Conservation (phyloP, 768 basidiomycete genomes). For the Hygrocybe punicea region DNA sequence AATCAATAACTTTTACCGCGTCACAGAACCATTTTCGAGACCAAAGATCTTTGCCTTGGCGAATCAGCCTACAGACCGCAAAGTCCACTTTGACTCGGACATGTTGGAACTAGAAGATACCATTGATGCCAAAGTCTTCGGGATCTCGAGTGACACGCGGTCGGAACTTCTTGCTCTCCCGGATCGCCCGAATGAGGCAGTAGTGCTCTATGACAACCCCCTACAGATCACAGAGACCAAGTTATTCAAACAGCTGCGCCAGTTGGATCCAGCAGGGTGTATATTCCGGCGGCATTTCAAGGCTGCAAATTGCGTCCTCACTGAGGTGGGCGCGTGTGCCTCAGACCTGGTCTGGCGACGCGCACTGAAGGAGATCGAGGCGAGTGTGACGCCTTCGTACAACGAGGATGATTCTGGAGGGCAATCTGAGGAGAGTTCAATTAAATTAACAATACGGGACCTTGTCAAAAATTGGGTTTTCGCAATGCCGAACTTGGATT, state of each 20-base stretch:
- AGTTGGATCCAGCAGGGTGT: slow-evolving; percentile 40
- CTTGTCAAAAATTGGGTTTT: slow-evolving; percentile 61
- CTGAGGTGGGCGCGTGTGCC: slow-evolving; percentile 64
- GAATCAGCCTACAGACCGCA: slow-evolving; percentile 23
- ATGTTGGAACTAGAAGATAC: slow-evolving; percentile 39
- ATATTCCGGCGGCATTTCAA: slow-evolving; percentile 43
- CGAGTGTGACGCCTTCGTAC: slow-evolving; percentile 27
- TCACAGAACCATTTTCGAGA: slow-evolving; percentile 31
- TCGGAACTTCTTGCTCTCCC: slow-evolving; percentile 32
- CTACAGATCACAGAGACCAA: slow-evolving; percentile 35
- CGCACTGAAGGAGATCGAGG: slow-evolving; percentile 42
- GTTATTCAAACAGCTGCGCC: slow-evolving; percentile 47
- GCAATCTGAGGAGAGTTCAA: slow-evolving; percentile 11
- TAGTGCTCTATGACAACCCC: slow-evolving; percentile 51
- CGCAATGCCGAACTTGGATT: slow-evolving; percentile 58
- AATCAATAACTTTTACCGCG: slow-evolving; percentile 45
- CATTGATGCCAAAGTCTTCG: slow-evolving; percentile 40
- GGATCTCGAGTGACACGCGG: slow-evolving; percentile 33
- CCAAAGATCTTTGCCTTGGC: slow-evolving; percentile 47
- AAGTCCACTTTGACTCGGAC: slow-evolving; percentile 30
- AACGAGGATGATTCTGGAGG: slow-evolving; percentile 31
- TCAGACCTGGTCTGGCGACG: slow-evolving; percentile 68
- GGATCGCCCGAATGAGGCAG: slow-evolving; percentile 47
- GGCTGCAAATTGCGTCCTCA: slow-evolving; percentile 44
- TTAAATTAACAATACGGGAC: slow-evolving; percentile 30